These are phyloP conservation scores for Fusarium anguioides DNA, from an alignment of 2,329 filamentous ascomycete genomes.

Conservation along the genomic window DNA sequence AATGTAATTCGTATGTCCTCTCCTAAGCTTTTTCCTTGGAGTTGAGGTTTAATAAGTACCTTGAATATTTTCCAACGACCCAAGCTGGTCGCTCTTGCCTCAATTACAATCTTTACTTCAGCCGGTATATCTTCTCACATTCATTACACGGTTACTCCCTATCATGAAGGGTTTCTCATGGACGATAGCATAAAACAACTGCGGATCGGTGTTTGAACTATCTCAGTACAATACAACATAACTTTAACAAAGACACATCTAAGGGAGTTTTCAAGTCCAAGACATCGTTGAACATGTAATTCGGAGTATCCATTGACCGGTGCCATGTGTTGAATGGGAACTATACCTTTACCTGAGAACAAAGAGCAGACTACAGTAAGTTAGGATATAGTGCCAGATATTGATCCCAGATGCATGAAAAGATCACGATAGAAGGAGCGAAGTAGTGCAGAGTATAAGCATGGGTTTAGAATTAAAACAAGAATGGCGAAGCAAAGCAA, in stretches of 20 bases:
- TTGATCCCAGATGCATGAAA: no score
- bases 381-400: not conserved
- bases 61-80: no score
- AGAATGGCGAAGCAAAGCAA: not conserved
- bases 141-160: no score
- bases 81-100: no score
- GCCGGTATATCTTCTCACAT: no score
- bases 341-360: not conserved
- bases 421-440: not conserved
- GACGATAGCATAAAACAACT: not conserved
- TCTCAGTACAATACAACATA: no score
- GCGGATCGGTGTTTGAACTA: not conserved
- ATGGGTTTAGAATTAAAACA: not conserved
- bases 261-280: not conserved
- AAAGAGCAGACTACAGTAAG: not conserved
- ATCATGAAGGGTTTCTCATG: not conserved
- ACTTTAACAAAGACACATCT: not conserved
- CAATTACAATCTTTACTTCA: no score
- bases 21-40: no score
- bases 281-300: no score
- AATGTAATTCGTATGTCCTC: no score
- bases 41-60: no score
- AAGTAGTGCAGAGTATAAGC: not conserved
- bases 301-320: not conserved
- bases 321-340: accelerated